phyloP scores from a whole-genome alignment of 83 land plant species.

The Larix sibirica region DNA sequence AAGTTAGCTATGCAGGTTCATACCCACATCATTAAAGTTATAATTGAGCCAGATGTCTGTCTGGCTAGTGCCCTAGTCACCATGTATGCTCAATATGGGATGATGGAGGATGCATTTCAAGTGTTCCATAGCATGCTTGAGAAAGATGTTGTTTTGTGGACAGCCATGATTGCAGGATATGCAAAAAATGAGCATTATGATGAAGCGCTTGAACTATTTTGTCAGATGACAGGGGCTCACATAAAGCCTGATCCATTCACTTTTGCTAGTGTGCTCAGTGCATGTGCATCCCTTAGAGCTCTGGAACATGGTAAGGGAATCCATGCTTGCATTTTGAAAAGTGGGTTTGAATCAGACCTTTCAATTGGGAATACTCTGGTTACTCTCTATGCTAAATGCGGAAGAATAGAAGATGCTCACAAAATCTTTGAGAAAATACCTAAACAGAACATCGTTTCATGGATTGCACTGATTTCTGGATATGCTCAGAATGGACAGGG shows the following conservation, averaged over 20 bases:
- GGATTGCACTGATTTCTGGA: conserved; percentile 26
- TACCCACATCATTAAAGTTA: conserved; percentile 1
- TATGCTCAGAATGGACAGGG: conserved; percentile 20
- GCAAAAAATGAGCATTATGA: conserved; percentile 34
- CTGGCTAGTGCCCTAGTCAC: conserved; percentile 26
- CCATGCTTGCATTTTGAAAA: conserved; percentile 19
- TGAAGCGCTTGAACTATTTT: conserved; percentile 31
- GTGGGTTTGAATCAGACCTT: conserved; percentile 9
- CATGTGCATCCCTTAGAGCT: conserved; percentile 16
- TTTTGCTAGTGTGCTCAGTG: conserved; percentile 39
- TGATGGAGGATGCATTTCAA: conserved; percentile 24
- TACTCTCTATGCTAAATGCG: conserved; percentile 33
- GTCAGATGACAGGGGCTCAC: conserved; percentile 31
- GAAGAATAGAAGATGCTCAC: conserved; percentile 19
- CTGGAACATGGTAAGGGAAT: conserved; percentile 24
- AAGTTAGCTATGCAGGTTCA: conserved; percentile 22
- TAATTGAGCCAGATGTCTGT: conserved; percentile 8
- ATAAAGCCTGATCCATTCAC: conserved; percentile 43
- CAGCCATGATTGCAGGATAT: conserved; percentile 47
- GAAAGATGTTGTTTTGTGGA: conserved; percentile 39
- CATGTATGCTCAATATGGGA: conserved; percentile 35
- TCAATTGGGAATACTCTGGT: conserved; percentile 19
- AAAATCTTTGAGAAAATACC: conserved; percentile 8
- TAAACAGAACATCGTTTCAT: conserved; percentile 8
- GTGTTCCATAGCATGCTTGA: conserved; percentile 21